phyloP scores from a whole-genome alignment of 2,329 filamentous ascomycete species.

The Stromatinia cepivora region DNA sequence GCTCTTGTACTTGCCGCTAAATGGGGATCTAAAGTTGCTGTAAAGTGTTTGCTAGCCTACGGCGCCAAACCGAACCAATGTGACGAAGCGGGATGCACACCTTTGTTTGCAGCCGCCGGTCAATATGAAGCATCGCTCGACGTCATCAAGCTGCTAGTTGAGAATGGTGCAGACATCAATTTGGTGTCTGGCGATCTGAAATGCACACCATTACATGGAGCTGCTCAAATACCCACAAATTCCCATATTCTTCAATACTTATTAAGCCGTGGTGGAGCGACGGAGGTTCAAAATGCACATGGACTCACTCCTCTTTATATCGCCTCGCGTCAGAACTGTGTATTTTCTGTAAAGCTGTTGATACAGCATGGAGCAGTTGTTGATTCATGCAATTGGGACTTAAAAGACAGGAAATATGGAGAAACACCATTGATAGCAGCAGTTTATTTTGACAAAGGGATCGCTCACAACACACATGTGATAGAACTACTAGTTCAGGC shows the following conservation, averaged over 20 bases:
- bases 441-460: slow-evolving; percentile 21
- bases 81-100: slow-evolving; percentile 17
- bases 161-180: slow-evolving; percentile 15
- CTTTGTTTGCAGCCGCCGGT: slow-evolving; percentile 18
- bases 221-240: slow-evolving; percentile 16
- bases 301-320: slow-evolving; percentile 22
- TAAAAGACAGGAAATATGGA: slow-evolving; percentile 21
- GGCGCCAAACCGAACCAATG: slow-evolving; percentile 19
- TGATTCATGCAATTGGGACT: slow-evolving; percentile 21
- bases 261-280: slow-evolving; percentile 19
- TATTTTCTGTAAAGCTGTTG: slow-evolving; percentile 17
- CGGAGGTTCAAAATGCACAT: slow-evolving; percentile 19
- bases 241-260: slow-evolving; percentile 12
- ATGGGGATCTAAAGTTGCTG: not conserved
- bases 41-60: slow-evolving; percentile 21
- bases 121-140: slow-evolving; percentile 12
- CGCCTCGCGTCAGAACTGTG: slow-evolving; percentile 21
- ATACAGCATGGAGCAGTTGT: slow-evolving; percentile 13
- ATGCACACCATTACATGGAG: slow-evolving; percentile 20
- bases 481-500: slow-evolving; percentile 22
- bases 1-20: slow-evolving; percentile 21
- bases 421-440: slow-evolving; percentile 24
- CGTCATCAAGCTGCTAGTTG: slow-evolving; percentile 18
- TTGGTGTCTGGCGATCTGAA: slow-evolving; percentile 6
- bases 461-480: slow-evolving; percentile 20